Base-by-base conservation (phyloP, 73 alveolate genomes). In the Paramecium primaurelia region DNA sequence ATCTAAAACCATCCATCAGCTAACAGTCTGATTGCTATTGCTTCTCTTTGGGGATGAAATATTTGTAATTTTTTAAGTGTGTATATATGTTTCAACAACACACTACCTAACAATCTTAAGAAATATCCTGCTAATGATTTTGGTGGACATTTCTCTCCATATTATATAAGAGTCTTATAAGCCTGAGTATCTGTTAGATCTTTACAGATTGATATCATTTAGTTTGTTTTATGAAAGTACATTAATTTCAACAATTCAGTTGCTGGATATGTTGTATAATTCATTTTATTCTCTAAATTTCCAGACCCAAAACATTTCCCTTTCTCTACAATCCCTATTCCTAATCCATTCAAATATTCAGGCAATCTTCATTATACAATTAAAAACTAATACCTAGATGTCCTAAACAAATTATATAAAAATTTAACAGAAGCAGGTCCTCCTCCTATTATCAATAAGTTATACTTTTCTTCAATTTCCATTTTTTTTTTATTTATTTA, bases 1-100 rank as follows among this genome's bases (percentile, higher is more conserved):
- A 80, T 26, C 49, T 80, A 42, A 45, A 80, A 49, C 91, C 91
- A 80, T 12, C 91, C 91, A 80, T 80, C 91, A 20, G 91, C 44
- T n/a, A 45, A 80, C 16, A 80, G 38, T 20, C 91, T 6, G n/a
- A 80, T 42, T 45, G 58, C 18, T 26, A 80, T 42, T 40, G 58
- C 91, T 80, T 80, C 91, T 80, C 75, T 40, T 22, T 80, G 47
- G 1, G 91, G 77, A 14, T 80, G 47, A 49, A 80, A 80, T 44
- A 80, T 80, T 44, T 32, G 16, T 32, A 38, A 12, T 45, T 80
- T 80, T 49, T 80, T 80, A 8, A 80, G 14, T 9, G 71, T 26
- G 58, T 80, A 80, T 14, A 80, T 80, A 20, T 44, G 73, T 49
- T 80, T 80, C 34, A 80, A 36, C 18, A 80, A 80, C 16, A 49